Base-by-base conservation (phyloP, 805 yeast species). In the Monosporozyma siamensis region DNA sequence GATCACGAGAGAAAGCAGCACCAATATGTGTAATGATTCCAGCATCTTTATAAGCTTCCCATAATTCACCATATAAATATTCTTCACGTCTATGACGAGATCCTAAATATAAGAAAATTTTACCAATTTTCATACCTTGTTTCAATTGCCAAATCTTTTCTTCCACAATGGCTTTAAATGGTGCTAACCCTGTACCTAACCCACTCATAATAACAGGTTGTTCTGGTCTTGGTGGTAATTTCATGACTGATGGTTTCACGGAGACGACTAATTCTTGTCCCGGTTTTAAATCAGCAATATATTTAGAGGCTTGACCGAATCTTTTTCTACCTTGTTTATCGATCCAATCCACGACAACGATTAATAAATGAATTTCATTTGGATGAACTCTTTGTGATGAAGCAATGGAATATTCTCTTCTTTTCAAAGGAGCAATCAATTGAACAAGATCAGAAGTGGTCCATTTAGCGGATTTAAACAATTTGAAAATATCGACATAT, bases 1-100 rank as follows among this genome's bases (percentile, higher is more conserved):
- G 97, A 66, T 90, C 97, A 75, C 97, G 85, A 15, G 96, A 87
- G 72, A 90, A 90, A 3, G 97, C 97, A 26, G 97, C 97, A 55
- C 97, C 97, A 48, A 90, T 80, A 57, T 87, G 94, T 12, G 97
- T 90, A 61, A 90, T 74, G 43, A 90, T 66, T 43, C 95, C 95
- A 4, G 95, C 95, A 56, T 80, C 88, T 67, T 82, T 78, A 66
- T 85, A 88, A 26, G 96, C 95, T 69, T 90, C 97, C 95, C 96
- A 90, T 52, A 88, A 71, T 67, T 90, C 97, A 61, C 97, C 97
- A 58, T 90, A 88, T 58, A 90, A 74, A 58, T 90, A 90, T 68
- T 90, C 97, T 67, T 90, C 95, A 64, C 84, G 81, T 69, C 81
- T 84, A 68, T 90, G 97, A 69, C 97, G 83, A 37, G 97, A 85